Evolutionary conservation across 2,329 filamentous ascomycete genomes (phyloP).

Genomic region (Cryphonectria carpinicola): DNA sequence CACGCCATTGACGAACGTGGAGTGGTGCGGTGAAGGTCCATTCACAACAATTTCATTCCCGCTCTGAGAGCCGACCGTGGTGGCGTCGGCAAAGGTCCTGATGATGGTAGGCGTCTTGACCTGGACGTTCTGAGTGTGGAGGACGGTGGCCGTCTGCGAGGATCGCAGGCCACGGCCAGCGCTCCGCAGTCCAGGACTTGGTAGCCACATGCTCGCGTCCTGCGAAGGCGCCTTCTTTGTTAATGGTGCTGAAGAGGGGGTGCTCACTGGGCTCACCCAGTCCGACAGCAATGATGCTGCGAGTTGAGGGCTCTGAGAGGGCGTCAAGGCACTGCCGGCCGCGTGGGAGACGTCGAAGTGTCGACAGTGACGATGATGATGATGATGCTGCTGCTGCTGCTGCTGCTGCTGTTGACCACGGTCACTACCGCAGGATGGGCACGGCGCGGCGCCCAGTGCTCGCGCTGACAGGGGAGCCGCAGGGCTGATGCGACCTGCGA

Average conservation of each 20-base stretch:
- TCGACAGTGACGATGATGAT: conserved; percentile 13
- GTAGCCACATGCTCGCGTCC: conserved; percentile 11
- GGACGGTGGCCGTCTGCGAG: conserved; percentile 6
- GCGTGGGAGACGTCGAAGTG: conserved; percentile 25
- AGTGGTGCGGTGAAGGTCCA: conserved; percentile 7
- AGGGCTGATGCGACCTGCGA: conserved; percentile 21
- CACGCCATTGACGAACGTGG: conserved; percentile 15
- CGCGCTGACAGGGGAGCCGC: conserved; percentile 43
- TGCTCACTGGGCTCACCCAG: conserved; percentile 16
- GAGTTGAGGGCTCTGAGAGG: conserved; percentile 29
- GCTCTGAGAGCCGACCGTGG: not conserved
- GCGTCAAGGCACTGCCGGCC: conserved; percentile 10
- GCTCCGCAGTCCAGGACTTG: conserved; percentile 4
- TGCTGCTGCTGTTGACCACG: conserved; percentile 35
- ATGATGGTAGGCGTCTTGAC: conserved; percentile 18
- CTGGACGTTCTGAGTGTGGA: not conserved
- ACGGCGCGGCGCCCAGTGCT: conserved; percentile 49
- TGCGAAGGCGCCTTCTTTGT: conserved; percentile 27
- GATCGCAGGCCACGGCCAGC: conserved; percentile 12
- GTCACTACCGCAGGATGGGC: conserved; percentile 41
- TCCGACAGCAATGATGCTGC: conserved; percentile 24
- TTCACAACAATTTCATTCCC: conserved; percentile 1
- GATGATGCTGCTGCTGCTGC: too few species aligned
- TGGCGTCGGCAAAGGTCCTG: conserved; percentile 14
- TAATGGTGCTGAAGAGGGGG: conserved; percentile 14